These are phyloP conservation scores for Sclerotinia minor DNA, from an alignment of 2,329 filamentous ascomycete species.

Conservation along the genomic window DNA sequence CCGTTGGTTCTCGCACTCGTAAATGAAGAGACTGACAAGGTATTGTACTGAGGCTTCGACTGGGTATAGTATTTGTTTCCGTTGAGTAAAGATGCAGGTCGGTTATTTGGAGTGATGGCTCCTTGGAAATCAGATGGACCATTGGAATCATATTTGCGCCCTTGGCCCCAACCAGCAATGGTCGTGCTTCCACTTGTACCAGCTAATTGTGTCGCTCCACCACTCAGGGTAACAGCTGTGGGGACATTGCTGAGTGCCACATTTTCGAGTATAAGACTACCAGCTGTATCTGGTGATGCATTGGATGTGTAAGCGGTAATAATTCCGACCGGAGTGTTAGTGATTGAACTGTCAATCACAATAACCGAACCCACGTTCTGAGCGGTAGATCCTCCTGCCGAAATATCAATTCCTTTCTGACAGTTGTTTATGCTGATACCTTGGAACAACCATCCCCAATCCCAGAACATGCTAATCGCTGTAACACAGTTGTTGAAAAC, in stretches of 20 bases:
- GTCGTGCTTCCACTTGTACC: conserved; percentile 26
- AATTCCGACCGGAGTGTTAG: conserved; percentile 51
- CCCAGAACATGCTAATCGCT: conserved; percentile 58
- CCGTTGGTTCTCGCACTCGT: conserved; percentile 46
- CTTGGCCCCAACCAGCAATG: conserved; percentile 21
- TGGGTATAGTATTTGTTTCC: conserved; percentile 45
- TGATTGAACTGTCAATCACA: conserved; percentile 56
- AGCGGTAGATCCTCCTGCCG: conserved; percentile 44
- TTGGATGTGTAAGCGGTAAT: conserved; percentile 53
- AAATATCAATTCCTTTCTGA: conserved; percentile 53
- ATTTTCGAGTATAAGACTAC: conserved; percentile 25
- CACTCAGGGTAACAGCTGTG: conserved; percentile 43
- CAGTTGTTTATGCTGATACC: conserved; percentile 54
- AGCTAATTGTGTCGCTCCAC: conserved; percentile 7
- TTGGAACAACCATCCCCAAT: conserved; percentile 60
- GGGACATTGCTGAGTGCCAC: conserved; percentile 22
- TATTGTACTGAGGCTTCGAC: conserved; percentile 57
- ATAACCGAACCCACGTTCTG: conserved; percentile 57
- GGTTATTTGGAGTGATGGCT: conserved; percentile 41
- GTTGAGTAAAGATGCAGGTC: conserved; percentile 16
- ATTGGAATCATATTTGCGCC: conserved; percentile 54
- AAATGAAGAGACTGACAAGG: conserved; percentile 44
- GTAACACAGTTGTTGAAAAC: conserved; percentile 49
- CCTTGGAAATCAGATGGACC: conserved; percentile 47
- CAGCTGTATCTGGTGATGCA: conserved; percentile 42